Base-by-base conservation (phyloP, 257 asterid species). In the Hygrophila difformis region DNA sequence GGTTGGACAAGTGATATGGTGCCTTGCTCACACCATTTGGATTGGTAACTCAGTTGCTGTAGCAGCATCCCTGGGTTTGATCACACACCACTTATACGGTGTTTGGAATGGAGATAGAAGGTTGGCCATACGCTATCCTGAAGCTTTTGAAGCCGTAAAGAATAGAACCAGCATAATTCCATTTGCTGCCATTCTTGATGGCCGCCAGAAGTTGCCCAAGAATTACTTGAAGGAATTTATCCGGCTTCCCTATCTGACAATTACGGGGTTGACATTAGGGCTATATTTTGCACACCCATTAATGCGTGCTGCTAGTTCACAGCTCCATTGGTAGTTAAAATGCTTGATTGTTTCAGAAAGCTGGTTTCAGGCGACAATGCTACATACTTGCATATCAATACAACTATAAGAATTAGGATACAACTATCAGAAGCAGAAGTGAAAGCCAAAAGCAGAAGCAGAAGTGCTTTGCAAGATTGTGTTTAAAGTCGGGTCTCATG, bases 1-100 rank as follows among this genome's bases (percentile, higher is more conserved):
- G 96, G 96, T 69, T 20, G 98, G 98, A 47, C 98, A 89, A 69
- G 93, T 89, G 29, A 59, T 89, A 4, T 89, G 96, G 98, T 89
- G 98, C 71, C 49, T 85, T 19, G 98, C 93, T 36, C 98, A 85
- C 77, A 78, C 92, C 20, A 44, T 85, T 15, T 89, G 98, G 98
- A 85, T 89, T 0, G 96, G 98, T 38, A 89, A 89, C 37, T 85
- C 96, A 21, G 98, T 89, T 22, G 67, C 84, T 7, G 73, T 68
- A 22, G 94, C 98, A 19, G 93, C 96, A 34, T 89, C 98, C 18
- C 56, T 66, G 31, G 98, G 98, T 43, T 67, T 89, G 67, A 89
- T 89, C 1, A 88, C 79, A 4, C 98, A 89, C 83, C 98, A 89
- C 63, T 60, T 89, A 9, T 82, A 82, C 56, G 96, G 98, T 10